Percentiles rank a stretch among this genome's conserved stretches.
phyloP scores from a whole-genome alignment of 2,329 filamentous ascomycete species.

The Teratosphaeria pseudoeucalypti region DNA sequence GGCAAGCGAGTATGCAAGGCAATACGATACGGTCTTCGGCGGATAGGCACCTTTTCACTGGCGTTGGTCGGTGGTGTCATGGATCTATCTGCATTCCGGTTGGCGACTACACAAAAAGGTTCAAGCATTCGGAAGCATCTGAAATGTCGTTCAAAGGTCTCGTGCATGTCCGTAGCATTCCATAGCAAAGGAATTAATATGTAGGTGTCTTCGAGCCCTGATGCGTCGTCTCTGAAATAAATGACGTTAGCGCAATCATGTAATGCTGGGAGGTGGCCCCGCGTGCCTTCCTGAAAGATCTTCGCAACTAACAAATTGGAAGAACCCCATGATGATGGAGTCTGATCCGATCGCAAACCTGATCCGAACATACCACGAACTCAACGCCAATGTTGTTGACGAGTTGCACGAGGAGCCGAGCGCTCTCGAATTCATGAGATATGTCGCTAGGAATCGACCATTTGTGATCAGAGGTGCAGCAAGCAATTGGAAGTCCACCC shows the following conservation, averaged over 20 bases:
- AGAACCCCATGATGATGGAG: background rate
- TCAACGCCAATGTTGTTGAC: constrained; percentile 53
- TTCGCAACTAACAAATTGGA: background rate
- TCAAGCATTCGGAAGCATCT: background rate
- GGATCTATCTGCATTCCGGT: background rate
- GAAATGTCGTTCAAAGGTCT: background rate
- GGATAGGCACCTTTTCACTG: background rate
- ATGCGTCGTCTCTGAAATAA: background rate
- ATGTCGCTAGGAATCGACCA: constrained; percentile 62
- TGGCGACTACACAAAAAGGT: background rate
- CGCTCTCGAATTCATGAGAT: constrained; percentile 69
- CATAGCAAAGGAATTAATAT: background rate
- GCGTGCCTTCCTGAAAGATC: background rate
- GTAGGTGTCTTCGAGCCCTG: background rate
- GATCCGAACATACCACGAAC: constrained; percentile 60
- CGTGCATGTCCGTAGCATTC: background rate
- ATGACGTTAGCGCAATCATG: background rate
- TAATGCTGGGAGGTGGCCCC: background rate
- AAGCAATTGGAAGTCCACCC: constrained; percentile 50
- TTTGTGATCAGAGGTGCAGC: constrained; percentile 61
- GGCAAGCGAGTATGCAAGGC: background rate
- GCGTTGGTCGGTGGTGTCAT: background rate
- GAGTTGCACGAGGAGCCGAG: constrained; percentile 56
- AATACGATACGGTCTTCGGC: background rate
- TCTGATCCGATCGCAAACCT: constrained; percentile 27